Conservation (phyloP, 495 filamentous ascomycete species). For the Terfezia boudieri region DNA sequence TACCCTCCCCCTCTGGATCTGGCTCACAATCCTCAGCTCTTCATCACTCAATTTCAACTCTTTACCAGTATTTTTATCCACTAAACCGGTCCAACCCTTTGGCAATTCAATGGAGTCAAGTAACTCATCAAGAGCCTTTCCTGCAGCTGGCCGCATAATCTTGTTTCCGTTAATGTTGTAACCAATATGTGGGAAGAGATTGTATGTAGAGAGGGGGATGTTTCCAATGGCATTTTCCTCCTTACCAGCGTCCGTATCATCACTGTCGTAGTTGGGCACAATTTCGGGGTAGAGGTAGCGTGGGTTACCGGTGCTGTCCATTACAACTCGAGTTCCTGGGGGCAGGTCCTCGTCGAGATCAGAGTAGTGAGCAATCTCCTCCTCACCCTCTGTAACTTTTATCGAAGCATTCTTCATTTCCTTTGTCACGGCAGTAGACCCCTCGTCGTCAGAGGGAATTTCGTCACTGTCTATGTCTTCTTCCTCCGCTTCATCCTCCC, state of each 20-base stretch:
- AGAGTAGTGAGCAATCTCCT: conserved; percentile 7
- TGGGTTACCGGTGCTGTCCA: conserved; percentile 50
- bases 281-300: conserved; percentile 72
- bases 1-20: conserved; percentile 77
- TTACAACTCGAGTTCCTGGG: conserved; percentile 27
- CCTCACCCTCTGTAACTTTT: conserved; percentile 24
- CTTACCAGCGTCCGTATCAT: conserved; percentile 65
- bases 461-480: conserved; percentile 24
- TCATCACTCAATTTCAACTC: conserved; percentile 69
- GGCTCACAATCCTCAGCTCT: conserved; percentile 69
- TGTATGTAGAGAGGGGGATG: conserved; percentile 86
- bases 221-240: conserved; percentile 80
- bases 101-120: conserved; percentile 95
- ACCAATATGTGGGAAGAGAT: conserved; percentile 91
- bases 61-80: conserved; percentile 79
- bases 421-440: too few relatives aligned
- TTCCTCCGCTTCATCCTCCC: conserved; percentile 26
- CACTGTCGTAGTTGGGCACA: conserved; percentile 85
- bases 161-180: conserved; percentile 98
- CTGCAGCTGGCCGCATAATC: conserved; percentile 85
- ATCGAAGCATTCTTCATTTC: not conserved
- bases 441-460: too few relatives aligned
- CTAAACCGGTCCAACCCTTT: conserved; percentile 92
- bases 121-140: conserved; percentile 78
- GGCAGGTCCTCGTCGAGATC: conserved; percentile 15